Conservation (phyloP, 495 filamentous ascomycete genomes). For the Penicillium robsamsonii region DNA sequence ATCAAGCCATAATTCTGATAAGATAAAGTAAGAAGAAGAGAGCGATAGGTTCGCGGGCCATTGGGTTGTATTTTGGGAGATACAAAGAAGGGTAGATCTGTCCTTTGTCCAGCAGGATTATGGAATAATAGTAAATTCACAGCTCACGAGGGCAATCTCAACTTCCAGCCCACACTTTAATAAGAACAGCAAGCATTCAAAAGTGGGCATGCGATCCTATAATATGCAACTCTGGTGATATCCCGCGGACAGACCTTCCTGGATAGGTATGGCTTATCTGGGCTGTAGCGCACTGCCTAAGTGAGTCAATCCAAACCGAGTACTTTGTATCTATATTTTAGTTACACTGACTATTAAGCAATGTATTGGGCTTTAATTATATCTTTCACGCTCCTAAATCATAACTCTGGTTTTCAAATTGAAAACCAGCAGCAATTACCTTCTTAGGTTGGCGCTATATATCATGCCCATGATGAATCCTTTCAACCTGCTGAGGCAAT, state of each 20-base stretch:
- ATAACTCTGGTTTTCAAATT: neutral
- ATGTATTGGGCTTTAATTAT: neutral
- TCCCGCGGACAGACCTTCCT: conserved; percentile 10
- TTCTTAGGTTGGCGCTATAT: neutral
- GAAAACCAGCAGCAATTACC: neutral
- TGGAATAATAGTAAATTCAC: neutral
- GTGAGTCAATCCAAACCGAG: neutral
- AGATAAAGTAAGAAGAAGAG: neutral
- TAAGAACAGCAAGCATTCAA: neutral
- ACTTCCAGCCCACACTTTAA: neutral
- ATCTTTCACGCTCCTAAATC: neutral
- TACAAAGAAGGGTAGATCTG: neutral
- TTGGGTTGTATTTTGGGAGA: neutral
- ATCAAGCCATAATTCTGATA: neutral
- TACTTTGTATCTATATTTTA: conserved; percentile 1
- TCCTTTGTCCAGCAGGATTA: neutral
- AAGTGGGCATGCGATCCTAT: conserved; percentile 12
- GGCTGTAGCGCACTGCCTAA: neutral
- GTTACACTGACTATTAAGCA: neutral
- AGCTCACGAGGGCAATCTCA: neutral
- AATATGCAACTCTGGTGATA: neutral
- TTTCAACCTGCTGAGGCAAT: neutral
- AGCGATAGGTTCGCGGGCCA: neutral
- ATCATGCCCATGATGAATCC: conserved; percentile 1
- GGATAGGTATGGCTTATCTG: conserved; percentile 7